Base-by-base conservation (phyloP, 495 filamentous ascomycete genomes). In the Penicillium lagena region DNA sequence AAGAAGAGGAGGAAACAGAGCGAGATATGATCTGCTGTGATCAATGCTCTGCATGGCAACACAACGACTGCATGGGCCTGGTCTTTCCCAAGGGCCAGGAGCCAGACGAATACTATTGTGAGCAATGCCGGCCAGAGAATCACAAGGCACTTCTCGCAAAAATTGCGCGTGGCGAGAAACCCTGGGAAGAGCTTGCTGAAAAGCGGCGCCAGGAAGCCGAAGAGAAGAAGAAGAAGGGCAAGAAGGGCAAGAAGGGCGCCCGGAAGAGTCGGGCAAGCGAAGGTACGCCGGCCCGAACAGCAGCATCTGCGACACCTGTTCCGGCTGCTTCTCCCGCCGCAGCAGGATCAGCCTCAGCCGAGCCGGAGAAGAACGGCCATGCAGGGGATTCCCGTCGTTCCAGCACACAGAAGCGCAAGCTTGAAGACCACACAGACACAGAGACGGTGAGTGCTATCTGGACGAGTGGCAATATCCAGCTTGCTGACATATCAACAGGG, bases 1-100 rank as follows among this genome's bases (percentile, higher is more conserved):
- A 87, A 51, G 88, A 94, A 51, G 85, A 90, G 47, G 82, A 83
- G 49, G 87, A 86, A 53, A 81, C 87, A 47, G 82, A 87, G 38
- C 78, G 83, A 31, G 81, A 89, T 54, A 90, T 94, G 62, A 94
- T 97, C 55, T 84, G 85, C 54, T 98, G 93, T 67, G 93, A 98
- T 56, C 76, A 72, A 30, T 98, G 93, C 57, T 79, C 80, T 27
- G 89, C 83, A 37, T 98, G 93, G 93, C 93, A 98, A 63, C 93
- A 98, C 60, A 95, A 94, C 56, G 81, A 90, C 51, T 98, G 93
- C 61, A 89, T 98, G 80, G 89, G 87, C 27, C 73, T 95, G 47
- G 80, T 81, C 46, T 83, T 88, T 50, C 82, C 81, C 45, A 78
- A 85, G 12, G 81, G 87, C 31, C 78, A 86, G 48, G 68, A 88